Percentiles rank a stretch among this genome's conserved stretches.
Conservation (phyloP, 345 rosid genomes). For the Fremontodendron californicum region DNA sequence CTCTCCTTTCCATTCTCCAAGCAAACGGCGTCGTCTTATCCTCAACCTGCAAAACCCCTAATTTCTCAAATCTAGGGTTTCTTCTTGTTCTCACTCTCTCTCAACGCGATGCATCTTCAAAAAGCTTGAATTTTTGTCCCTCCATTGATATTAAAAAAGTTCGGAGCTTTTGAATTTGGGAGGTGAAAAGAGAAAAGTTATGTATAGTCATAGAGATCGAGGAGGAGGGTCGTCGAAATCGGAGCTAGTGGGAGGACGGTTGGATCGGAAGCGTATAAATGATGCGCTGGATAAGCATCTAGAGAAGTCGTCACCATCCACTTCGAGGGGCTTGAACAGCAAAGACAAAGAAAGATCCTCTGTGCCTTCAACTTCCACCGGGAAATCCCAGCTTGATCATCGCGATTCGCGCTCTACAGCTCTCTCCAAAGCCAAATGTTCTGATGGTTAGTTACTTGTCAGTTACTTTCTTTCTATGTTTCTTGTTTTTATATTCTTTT, state of each 20-base stretch:
- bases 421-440: slow-evolving; percentile 46
- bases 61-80: background rate
- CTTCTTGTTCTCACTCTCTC: background rate
- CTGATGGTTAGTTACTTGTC: slow-evolving; percentile 44
- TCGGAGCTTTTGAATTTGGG: background rate
- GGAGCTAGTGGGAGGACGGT: slow-evolving; percentile 64
- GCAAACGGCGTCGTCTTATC: background rate
- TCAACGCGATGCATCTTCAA: background rate
- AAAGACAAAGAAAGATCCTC: slow-evolving; percentile 58
- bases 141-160: background rate
- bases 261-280: slow-evolving; percentile 82
- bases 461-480: background rate
- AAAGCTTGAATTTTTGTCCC: background rate
- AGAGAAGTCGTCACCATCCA: slow-evolving; percentile 82
- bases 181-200: slow-evolving; percentile 24
- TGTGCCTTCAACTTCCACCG: slow-evolving; percentile 64
- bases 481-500: background rate
- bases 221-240: slow-evolving; percentile 71
- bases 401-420: slow-evolving; percentile 53
- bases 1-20: background rate
- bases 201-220: slow-evolving; percentile 63
- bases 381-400: slow-evolving; percentile 66
- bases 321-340: slow-evolving; percentile 57
- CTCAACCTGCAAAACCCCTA: slow-evolving; percentile 4
- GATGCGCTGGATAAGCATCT: slow-evolving; percentile 87